These are phyloP conservation scores for Claviceps quebecensis DNA, from an alignment of 2,329 filamentous ascomycete species.

Conservation along the genomic window DNA sequence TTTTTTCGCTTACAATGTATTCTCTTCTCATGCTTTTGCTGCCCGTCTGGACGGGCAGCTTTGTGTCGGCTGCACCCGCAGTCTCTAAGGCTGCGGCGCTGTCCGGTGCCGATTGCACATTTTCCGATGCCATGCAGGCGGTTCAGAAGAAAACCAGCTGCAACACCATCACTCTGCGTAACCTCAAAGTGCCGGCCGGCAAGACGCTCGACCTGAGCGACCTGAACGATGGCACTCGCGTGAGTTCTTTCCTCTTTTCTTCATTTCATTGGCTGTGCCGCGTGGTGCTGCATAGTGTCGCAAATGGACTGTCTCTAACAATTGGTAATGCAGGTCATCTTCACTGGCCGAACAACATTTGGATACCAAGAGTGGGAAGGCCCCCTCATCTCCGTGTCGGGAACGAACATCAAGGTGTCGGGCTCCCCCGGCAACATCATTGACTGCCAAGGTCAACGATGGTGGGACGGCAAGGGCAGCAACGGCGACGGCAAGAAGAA, in stretches of 20 bases:
- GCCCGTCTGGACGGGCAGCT: not conserved
- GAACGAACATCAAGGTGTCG: not conserved
- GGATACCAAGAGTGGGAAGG: not conserved
- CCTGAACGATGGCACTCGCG: not conserved
- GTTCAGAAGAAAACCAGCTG: not conserved
- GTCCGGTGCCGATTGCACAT: not conserved
- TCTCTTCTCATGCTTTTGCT: not conserved
- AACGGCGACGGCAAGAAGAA: constrained; percentile 45
- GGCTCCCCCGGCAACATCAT: constrained; percentile 22
- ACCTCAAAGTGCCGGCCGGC: not conserved
- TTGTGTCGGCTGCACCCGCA: not conserved
- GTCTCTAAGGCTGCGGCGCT: not conserved
- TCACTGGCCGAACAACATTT: not conserved
- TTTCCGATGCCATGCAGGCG: not conserved
- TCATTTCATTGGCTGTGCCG: no score
- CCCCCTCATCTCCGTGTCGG: not conserved
- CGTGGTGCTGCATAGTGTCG: no score
- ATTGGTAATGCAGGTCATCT: not conserved
- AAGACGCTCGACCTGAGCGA: not conserved
- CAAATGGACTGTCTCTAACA: no score
- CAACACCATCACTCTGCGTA: not conserved
- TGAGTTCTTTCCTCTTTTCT: not conserved
- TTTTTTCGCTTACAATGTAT: not conserved
- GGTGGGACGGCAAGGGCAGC: constrained; percentile 46
- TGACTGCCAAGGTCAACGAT: constrained; percentile 40